Base-by-base conservation (phyloP, 345 rosid species). In the Salix suchowensis region DNA sequence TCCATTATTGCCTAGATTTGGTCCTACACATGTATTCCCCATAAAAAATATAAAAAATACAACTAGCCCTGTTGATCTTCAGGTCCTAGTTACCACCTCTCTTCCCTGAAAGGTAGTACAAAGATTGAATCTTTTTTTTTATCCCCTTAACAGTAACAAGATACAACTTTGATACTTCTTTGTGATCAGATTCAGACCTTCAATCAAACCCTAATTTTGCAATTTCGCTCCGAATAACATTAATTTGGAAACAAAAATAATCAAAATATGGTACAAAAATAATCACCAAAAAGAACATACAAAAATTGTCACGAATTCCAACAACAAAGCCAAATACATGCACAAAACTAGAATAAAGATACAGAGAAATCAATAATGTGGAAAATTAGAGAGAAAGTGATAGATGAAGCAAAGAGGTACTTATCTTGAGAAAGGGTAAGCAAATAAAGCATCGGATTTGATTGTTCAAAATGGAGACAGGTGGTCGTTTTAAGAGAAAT, bases 1-100 rank as follows among this genome's bases (percentile, higher is more conserved):
- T 79, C 96, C 98, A 74, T 81, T 87, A 72, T 81, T 64, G 28
- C 85, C 86, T 26, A 87, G 85, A 79, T 81, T 93, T 77, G 97
- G 98, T n/a, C 98, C 98, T 30, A 87, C 88, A 74, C 98, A 93
- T 75, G 90, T 81, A 81, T 95, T 95, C 83, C 98, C 99, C 98
- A 95, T 95, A 82, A 80, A 86, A 77, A 36, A 4, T 4, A 64
- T 8, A 39, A 58, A 14, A 50, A 4, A 32, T 4, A 48, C 54
- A 44, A 52, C 28, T 23, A 23, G 28, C 12, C 74, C 61, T 23
- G n/a, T 28, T 65, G 23, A 75, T 73, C 30, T 72, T 83, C 79
- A 84, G 21, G 71, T 81, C 80, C 83, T 83, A 52, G 60, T 65
- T 26, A 74, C n/a, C 80, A 72, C 19, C 81, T 68, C 74, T 62